Percentiles rank a stretch among this genome's conserved stretches.
Evolutionary conservation across 805 yeast genomes (phyloP).

Genomic region (Martiniozyma abietophila): DNA sequence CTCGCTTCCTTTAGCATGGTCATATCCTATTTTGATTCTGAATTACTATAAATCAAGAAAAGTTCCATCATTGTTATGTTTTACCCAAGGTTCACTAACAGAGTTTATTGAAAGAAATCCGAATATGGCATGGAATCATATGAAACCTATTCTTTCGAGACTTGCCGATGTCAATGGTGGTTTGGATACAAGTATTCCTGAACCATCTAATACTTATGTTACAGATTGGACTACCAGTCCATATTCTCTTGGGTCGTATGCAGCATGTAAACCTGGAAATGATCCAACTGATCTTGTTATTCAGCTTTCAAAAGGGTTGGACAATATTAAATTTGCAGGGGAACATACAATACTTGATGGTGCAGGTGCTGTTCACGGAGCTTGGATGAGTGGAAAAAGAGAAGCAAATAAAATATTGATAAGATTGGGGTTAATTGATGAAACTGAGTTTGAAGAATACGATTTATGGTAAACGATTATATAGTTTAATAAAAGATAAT

Average conservation of each 20-base stretch:
- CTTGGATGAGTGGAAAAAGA: constrained; percentile 58
- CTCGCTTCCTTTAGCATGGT: constrained; percentile 35
- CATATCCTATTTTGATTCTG: constrained; percentile 52
- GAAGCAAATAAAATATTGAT: constrained; percentile 21
- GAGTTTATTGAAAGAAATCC: constrained; percentile 45
- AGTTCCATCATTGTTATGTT: constrained; percentile 48
- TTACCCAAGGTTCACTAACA: constrained; percentile 70
- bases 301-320: constrained; percentile 53
- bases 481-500: background rate
- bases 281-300: constrained; percentile 56
- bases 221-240: constrained; percentile 79
- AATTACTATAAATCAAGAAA: constrained; percentile 44
- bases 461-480: constrained; percentile 22
- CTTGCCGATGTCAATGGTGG: constrained; percentile 9
- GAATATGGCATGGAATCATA: constrained; percentile 43
- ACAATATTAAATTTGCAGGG: constrained; percentile 73
- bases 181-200: constrained; percentile 15
- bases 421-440: constrained; percentile 16
- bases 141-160: constrained; percentile 40
- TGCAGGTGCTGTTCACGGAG: constrained; percentile 89
- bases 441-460: constrained; percentile 24
- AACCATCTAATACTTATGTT: constrained; percentile 35
- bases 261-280: constrained; percentile 60
- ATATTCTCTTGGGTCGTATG: constrained; percentile 71
- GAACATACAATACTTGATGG: constrained; percentile 84